Evolutionary conservation across 306 rosid species (phyloP), one percentile per base, ranked within the genome.

Genomic region (Luffa aegyptiaca): DNA sequence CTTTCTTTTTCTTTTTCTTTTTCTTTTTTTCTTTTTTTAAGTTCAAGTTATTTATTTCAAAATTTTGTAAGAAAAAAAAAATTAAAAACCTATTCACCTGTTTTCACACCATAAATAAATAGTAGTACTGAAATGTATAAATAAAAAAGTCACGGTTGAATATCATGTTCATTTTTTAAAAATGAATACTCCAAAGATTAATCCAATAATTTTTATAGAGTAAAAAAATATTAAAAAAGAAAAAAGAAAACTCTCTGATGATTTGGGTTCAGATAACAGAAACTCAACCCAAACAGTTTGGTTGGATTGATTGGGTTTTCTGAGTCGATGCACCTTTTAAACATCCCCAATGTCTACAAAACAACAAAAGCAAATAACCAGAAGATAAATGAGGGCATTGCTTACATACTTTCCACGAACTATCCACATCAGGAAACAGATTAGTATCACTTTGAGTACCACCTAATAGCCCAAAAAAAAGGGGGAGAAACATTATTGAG

Each of bases 381-480:
- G 68, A 36, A 52, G 45, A 65, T 72, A 82, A 63, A 82, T 51
- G 10, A 69, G 46, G 53, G 64, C 79, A 75, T 10, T 77, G 73
- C 75, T 66, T 33, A 87, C 97, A 35, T 90, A 95, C 99, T 83
- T 90, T 90, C 99, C 99, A 95, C 81, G 97, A 75, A 82, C 99
- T 95, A 76, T 91, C 90, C 1, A 95, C 97, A 5, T 84, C 85
- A 18, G 97, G 99, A 81, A 95, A 95, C 83, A 95, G 56, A 79
- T 79, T 84, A 48, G 89, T 81, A 79, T 91, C 97, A 66, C 84
- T 76, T 81, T 89, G 97, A 81, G 87, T 11, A 44, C 92, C 92
- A 81, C 98, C 98, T 94, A 86, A 78, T 79, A 79, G 31, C 57
- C 78, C 85, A 83, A 58, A 41, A 76, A 78, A 20, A 77, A 13